Base-by-base conservation (phyloP, 495 filamentous ascomycete genomes). In the Penicillium ucsense region DNA sequence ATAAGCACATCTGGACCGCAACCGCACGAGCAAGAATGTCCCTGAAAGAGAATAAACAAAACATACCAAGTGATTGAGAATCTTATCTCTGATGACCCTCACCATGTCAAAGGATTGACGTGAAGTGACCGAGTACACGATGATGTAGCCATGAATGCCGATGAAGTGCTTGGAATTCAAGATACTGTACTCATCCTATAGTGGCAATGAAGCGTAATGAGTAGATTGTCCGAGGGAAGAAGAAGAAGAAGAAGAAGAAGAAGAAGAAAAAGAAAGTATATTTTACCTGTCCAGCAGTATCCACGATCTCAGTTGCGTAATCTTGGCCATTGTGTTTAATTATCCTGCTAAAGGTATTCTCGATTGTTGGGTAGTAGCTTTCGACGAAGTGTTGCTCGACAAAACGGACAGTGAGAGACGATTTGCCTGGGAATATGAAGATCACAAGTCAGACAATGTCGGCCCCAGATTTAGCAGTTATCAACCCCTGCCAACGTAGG, bases 141-240 rank as follows among this genome's bases (percentile, higher is more conserved):
- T 83, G 80, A 98, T 90, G 71, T 98, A 98, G 35, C 92, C 92
- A 77, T 98, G 92, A 55, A 97, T 96, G 50, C 92, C 92, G 70
- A 98, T 98, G 64, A 97, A 97, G 67, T 98, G 94, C 66, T 96
- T 95, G 38, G 87, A 95, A 65, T 95, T 96, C 44, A 98, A 74
- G 57, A 97, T 96, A 60, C 85, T 91, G 70, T 98, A 97, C 66
- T 98, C 94, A 71, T 99, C 92, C 89, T 95, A 64, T 39, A 3
- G 27, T 43, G 31, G 31, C 20, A 20, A 20, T 20, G 20, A 20
- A 20, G 20, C 20, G 20, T 20, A 20, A 20, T 20, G 20, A 20
- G 20, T 20, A 20, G 20, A 20, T 20, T 20, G 20, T 20, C 20
- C 20, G 20, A 20, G 20, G 2, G 20, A 20, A 20, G 20, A 20